Percentiles rank a stretch among this genome's conserved stretches.
These are phyloP conservation scores for Auriscalpium orientale DNA, from an alignment of 768 basidiomycete species.

Conservation along the genomic window DNA sequence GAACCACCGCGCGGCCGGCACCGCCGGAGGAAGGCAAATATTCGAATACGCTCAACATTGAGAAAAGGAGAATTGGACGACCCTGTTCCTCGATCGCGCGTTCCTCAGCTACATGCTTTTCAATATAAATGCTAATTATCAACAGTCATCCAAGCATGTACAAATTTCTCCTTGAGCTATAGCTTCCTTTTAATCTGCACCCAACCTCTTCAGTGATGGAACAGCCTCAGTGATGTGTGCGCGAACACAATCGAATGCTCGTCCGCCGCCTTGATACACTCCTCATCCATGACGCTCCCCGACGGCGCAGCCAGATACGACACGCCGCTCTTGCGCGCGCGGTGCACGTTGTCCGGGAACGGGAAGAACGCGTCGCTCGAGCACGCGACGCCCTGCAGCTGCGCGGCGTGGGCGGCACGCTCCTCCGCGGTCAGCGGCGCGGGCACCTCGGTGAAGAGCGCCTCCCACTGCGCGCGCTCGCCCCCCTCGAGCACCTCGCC, in stretches of 20 bases:
- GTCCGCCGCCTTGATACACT: slow-evolving; percentile 94
- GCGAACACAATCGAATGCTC: slow-evolving; percentile 89
- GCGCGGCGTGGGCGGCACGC: slow-evolving; percentile 61
- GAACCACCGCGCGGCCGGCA: no score
- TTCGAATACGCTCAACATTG: no score
- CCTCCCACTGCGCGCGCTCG: slow-evolving; percentile 89
- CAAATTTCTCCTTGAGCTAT: no score
- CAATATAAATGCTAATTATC: no score
- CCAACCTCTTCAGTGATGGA: slow-evolving; percentile 61
- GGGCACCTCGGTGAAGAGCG: slow-evolving; percentile 70
- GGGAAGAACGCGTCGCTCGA: slow-evolving; percentile 99
- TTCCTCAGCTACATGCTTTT: no score
- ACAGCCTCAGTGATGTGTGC: slow-evolving; percentile 80
- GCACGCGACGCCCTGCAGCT: slow-evolving; percentile 83
- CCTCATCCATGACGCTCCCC: slow-evolving; percentile 95
- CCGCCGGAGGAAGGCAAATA: no score
- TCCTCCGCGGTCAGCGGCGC: slow-evolving; percentile 59
- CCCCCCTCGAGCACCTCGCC: slow-evolving; percentile 84
- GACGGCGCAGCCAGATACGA: slow-evolving; percentile 85
- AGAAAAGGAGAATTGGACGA: no score
- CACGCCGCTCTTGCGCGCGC: slow-evolving; percentile 87
- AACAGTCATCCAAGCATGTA: no score
- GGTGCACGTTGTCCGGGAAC: slow-evolving; percentile 96
- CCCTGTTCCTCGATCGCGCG: no score
- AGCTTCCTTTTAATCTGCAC: neutral